These are phyloP conservation scores for Lycium barbarum DNA, from an alignment of 257 asterid genomes.

Conservation along the genomic window DNA sequence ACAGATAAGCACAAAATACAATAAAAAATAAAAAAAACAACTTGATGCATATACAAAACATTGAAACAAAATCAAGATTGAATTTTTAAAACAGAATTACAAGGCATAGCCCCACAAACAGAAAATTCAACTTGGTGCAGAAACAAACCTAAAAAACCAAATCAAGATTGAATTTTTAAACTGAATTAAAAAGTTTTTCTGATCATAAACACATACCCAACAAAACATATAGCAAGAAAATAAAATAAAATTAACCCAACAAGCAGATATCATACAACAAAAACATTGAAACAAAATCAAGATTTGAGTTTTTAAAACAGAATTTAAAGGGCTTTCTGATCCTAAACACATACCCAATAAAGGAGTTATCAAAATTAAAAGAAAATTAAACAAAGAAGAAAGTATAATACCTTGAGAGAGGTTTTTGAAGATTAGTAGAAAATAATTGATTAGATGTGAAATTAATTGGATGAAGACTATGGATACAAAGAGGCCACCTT, in stretches of 20 bases:
- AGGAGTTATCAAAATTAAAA: neutral
- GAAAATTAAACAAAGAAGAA: too few species aligned
- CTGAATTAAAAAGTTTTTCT: too few species aligned
- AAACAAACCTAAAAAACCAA: too few species aligned
- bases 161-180: too few species aligned
- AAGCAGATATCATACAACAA: neutral
- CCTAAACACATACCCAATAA: neutral
- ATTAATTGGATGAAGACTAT: neutral
- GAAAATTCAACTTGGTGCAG: too few species aligned
- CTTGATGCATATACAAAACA: too few species aligned
- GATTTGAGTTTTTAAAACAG: neutral
- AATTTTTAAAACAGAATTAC: too few species aligned
- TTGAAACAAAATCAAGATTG: too few species aligned
- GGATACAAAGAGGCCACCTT: neutral
- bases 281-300: neutral
- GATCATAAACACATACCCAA: neutral
- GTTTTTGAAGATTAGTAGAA: neutral
- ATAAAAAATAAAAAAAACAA: too few species aligned
- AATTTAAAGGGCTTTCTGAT: neutral
- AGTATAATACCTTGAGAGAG: constrained; percentile 29
- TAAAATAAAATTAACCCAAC: neutral
- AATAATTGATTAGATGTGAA: neutral
- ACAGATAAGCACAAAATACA: too few species aligned
- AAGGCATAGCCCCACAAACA: too few species aligned
- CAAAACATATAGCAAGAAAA: neutral